phyloP scores from a whole-genome alignment of 2,329 filamentous ascomycete genomes.

The Aspergillus calidoustus region DNA sequence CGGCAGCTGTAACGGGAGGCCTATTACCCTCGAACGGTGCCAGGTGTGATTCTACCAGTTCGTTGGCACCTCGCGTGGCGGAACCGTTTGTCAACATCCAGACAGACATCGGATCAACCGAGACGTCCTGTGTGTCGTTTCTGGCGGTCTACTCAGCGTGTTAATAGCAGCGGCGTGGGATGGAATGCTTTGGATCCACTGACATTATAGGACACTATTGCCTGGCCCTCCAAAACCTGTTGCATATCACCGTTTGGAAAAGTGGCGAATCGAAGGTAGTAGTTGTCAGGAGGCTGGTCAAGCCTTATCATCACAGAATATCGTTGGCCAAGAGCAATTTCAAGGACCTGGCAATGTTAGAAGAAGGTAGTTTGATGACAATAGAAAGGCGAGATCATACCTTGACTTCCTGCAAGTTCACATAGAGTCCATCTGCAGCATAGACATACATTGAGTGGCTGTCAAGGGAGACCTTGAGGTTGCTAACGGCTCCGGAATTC shows the following conservation, averaged over 20 bases:
- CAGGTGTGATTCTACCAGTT: conserved; percentile 6
- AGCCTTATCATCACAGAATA: conserved; percentile 5
- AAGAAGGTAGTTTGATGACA: not conserved
- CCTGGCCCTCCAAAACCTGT: conserved; percentile 3
- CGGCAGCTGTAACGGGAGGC: not conserved
- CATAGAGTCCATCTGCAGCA: conserved; percentile 6
- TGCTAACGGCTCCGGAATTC: conserved; percentile 7
- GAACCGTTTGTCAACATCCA: conserved; percentile 2
- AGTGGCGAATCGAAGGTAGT: conserved; percentile 6
- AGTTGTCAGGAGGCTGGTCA: conserved; percentile 2
- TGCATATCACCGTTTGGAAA: conserved; percentile 4
- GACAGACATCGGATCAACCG: conserved; percentile 4
- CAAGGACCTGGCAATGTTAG: conserved; percentile 1
- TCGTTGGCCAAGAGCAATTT: not conserved
- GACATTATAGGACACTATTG: conserved; percentile 1
- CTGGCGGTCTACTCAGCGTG: conserved; percentile 2
- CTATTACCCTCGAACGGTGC: conserved; percentile 4
- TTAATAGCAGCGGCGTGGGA: not conserved
- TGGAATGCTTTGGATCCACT: conserved; percentile 1
- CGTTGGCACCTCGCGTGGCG: conserved; percentile 1
- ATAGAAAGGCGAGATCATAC: not conserved
- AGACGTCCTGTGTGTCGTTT: conserved; percentile 3
- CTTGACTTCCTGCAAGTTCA: conserved; percentile 2
- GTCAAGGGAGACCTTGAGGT: conserved; percentile 1
- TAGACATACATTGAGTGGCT: conserved; percentile 3